Percentiles rank a stretch among this genome's conserved stretches.
phyloP scores from a whole-genome alignment of 495 filamentous ascomycete species.

The Aspergillus ostianus region DNA sequence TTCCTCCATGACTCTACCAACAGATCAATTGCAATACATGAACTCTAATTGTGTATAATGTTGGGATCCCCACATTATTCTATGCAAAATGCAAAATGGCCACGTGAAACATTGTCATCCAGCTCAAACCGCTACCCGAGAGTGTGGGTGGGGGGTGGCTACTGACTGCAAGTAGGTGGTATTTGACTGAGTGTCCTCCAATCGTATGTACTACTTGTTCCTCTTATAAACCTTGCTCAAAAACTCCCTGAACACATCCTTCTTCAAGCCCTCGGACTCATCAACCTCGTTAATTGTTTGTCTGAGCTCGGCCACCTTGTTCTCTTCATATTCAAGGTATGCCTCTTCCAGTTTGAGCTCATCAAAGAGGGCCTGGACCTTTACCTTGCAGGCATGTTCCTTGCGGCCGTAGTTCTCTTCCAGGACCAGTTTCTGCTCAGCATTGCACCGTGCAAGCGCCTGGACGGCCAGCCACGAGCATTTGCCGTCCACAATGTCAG shows the following conservation, averaged over 20 bases:
- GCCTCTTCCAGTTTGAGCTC: conserved; percentile 1
- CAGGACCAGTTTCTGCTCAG: conserved; percentile 66
- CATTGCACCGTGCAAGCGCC: conserved; percentile 64
- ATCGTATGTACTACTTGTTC: too few relatives aligned
- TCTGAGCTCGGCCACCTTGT: conserved; percentile 61
- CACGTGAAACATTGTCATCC: too few relatives aligned
- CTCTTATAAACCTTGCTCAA: too few relatives aligned
- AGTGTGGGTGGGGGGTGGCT: too few relatives aligned
- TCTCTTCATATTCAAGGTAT: conserved; percentile 62
- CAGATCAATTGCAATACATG: too few relatives aligned
- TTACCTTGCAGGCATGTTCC: conserved; percentile 64
- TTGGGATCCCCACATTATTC: too few relatives aligned
- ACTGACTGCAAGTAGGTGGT: too few relatives aligned
- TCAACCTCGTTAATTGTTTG: conserved; percentile 67
- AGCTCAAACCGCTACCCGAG: too few relatives aligned
- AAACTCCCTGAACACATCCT: conserved; percentile 55
- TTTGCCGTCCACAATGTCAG: conserved; percentile 93
- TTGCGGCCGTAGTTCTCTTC: conserved; percentile 81
- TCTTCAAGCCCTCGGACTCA: conserved; percentile 75
- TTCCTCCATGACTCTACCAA: too few relatives aligned
- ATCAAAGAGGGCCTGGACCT: conserved; percentile 1
- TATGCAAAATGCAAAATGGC: too few relatives aligned
- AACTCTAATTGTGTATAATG: too few relatives aligned
- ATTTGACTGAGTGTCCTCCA: too few relatives aligned
- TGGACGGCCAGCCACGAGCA: conserved; percentile 92